Evolutionary conservation across 2,329 filamentous ascomycete species (phyloP).

Genomic region (Colletotrichum navitas): DNA sequence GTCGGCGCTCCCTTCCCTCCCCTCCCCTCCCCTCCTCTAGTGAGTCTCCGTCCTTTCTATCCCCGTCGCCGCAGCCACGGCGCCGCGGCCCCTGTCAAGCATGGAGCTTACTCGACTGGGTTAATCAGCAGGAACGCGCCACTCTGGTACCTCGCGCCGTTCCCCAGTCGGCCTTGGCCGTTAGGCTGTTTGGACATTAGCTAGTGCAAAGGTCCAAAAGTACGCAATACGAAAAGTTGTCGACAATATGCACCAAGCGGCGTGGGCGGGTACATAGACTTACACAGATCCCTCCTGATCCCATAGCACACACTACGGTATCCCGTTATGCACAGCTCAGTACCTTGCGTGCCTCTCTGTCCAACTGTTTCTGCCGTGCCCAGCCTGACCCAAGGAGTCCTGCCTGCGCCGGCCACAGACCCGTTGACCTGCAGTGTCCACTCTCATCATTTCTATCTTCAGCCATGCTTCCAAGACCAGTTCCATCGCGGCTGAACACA

Average conservation of each 20-base stretch:
- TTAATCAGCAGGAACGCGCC: slow-evolving; percentile 27
- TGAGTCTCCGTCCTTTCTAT: slow-evolving; percentile 21
- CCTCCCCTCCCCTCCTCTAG: not conserved
- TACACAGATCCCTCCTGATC: slow-evolving; percentile 39
- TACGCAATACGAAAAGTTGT: slow-evolving; percentile 37
- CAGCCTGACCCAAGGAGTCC: slow-evolving; percentile 19
- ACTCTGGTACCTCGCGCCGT: slow-evolving; percentile 40
- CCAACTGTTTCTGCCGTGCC: slow-evolving; percentile 17
- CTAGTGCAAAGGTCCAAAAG: slow-evolving; percentile 31
- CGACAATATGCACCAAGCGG: slow-evolving; percentile 25
- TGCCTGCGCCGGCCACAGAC: slow-evolving; percentile 36
- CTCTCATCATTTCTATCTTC: slow-evolving; percentile 35
- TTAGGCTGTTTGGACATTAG: slow-evolving; percentile 22
- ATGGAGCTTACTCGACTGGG: slow-evolving; percentile 36
- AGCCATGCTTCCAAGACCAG: slow-evolving; percentile 39
- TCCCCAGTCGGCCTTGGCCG: slow-evolving; percentile 27
- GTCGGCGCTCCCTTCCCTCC: slow-evolving; percentile 29
- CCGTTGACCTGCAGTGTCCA: slow-evolving; percentile 39
- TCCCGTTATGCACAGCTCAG: slow-evolving; percentile 35
- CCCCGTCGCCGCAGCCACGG: slow-evolving; percentile 23
- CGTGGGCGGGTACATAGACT: slow-evolving; percentile 2
- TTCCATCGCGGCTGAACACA: slow-evolving; percentile 39
- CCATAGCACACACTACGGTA: slow-evolving; percentile 40
- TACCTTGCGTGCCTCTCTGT: slow-evolving; percentile 34
- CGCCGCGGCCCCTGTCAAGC: slow-evolving; percentile 40